Evolutionary conservation across 2,329 filamentous ascomycete genomes (phyloP).

Genomic region (Albophoma yamanashiensis): DNA sequence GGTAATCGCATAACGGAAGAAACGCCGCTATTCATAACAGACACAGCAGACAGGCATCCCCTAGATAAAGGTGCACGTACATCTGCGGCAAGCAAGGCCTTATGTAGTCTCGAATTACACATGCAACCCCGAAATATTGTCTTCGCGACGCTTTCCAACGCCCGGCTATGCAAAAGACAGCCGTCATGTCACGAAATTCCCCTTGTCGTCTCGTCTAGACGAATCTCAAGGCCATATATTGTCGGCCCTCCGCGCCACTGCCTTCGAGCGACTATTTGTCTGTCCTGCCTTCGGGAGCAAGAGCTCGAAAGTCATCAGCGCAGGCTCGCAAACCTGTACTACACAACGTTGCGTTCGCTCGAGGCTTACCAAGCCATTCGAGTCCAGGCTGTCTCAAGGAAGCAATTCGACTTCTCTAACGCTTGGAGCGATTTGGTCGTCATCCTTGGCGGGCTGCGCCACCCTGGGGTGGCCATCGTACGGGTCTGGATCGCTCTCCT

Average conservation of each 20-base stretch:
- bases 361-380: too few relatives aligned
- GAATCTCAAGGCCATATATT: too few relatives aligned
- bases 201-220: too few relatives aligned
- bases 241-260: not conserved
- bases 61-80: too few relatives aligned
- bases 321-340: too few relatives aligned
- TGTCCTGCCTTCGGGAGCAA: not conserved
- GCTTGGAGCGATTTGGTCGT: not conserved
- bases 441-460: not conserved
- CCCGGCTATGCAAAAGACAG: not conserved
- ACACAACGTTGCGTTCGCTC: too few relatives aligned
- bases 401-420: not conserved
- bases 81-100: too few relatives aligned
- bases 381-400: not conserved
- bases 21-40: too few relatives aligned
- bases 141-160: not conserved
- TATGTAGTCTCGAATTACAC: not conserved
- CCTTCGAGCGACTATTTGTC: not conserved
- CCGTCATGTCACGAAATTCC: not conserved
- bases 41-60: too few relatives aligned
- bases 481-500: conserved; percentile 21
- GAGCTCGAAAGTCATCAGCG: not conserved
- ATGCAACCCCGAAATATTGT: not conserved
- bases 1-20: too few relatives aligned
- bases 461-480: conserved; percentile 10